A percentile compares a stretch with the other conserved stretches of the same genome.
Evolutionary conservation across 108 stramenopile genomes (phyloP).

Genomic region (Pseudonitzschia delicatissima): DNA sequence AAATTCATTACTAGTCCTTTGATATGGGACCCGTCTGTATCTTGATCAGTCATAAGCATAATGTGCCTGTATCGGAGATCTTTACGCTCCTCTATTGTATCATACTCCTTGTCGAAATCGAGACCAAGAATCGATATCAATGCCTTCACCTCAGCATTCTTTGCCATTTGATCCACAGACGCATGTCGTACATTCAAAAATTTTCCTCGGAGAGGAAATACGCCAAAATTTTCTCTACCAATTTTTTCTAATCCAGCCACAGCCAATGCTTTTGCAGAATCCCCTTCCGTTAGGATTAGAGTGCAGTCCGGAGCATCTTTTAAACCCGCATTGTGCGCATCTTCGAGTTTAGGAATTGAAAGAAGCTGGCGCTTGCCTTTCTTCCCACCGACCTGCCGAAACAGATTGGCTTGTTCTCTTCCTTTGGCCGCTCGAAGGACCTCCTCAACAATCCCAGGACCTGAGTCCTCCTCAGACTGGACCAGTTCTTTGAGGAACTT

Average conservation of each 20-base stretch:
- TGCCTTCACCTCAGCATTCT: slow-evolving; percentile 93
- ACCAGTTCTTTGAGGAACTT: slow-evolving; percentile 55
- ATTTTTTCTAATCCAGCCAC: slow-evolving; percentile 95
- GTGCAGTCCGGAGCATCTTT: slow-evolving; percentile 68
- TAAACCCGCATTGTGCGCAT: slow-evolving; percentile 89
- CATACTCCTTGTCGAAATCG: slow-evolving; percentile 82
- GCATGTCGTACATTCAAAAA: slow-evolving; percentile 97
- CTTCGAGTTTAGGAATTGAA: slow-evolving; percentile 89
- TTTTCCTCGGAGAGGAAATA: slow-evolving; percentile 98
- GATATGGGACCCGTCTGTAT: slow-evolving; percentile 88
- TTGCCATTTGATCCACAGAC: slow-evolving; percentile 73
- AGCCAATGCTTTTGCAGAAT: slow-evolving; percentile 97
- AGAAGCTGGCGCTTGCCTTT: slow-evolving; percentile 61
- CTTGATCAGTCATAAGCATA: slow-evolving; percentile 95
- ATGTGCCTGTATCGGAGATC: slow-evolving; percentile 87
- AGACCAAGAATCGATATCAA: slow-evolving; percentile 83
- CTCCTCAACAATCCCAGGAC: slow-evolving; percentile 78
- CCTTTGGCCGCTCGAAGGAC: slow-evolving; percentile 53
- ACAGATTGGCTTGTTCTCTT: slow-evolving; percentile 60
- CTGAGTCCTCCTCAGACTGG: slow-evolving; percentile 43
- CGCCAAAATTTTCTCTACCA: slow-evolving; percentile 92
- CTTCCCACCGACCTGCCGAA: slow-evolving; percentile 64
- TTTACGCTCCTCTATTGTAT: slow-evolving; percentile 53
- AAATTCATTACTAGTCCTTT: slow-evolving; percentile 93
- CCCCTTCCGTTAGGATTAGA: slow-evolving; percentile 98